phyloP scores from a whole-genome alignment of 768 basidiomycete genomes.

The Boletus rufocinnamomeus region DNA sequence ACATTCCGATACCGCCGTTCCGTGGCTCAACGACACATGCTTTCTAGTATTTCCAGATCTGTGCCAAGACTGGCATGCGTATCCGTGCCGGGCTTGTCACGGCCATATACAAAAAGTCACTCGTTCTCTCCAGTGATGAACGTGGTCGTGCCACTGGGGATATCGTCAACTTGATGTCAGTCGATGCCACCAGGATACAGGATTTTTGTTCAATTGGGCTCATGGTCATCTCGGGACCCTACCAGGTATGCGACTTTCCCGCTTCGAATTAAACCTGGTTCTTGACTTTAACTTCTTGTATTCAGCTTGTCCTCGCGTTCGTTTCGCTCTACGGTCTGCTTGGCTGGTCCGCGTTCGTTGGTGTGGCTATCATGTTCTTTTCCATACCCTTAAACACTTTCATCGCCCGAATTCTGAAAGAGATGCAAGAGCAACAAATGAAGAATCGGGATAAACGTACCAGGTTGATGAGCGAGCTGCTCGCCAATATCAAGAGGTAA shows the following conservation, averaged over 20 bases:
- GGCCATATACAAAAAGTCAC: slow-evolving; percentile 80
- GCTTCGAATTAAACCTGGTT: background rate
- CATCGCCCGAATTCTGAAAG: slow-evolving; percentile 45
- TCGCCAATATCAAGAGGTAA: slow-evolving; percentile 80
- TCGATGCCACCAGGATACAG: too few species aligned
- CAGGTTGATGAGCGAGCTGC: slow-evolving; percentile 82
- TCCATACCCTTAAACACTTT: slow-evolving; percentile 72
- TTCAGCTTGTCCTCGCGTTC: slow-evolving; percentile 75
- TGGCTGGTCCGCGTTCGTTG: slow-evolving; percentile 88
- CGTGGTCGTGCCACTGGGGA: too few species aligned
- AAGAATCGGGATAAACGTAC: slow-evolving; percentile 60
- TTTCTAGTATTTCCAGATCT: slow-evolving; percentile 78
- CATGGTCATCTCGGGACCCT: too few species aligned
- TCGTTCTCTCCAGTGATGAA: slow-evolving; percentile 31
- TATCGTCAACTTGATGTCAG: too few species aligned
- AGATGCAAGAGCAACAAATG: too few species aligned
- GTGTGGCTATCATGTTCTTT: slow-evolving; percentile 80
- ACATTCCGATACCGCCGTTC: background rate
- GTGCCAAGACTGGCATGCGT: slow-evolving; percentile 88
- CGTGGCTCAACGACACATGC: background rate
- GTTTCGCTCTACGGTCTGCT: slow-evolving; percentile 84
- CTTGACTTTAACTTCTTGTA: background rate
- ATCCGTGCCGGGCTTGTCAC: slow-evolving; percentile 85
- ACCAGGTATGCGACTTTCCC: slow-evolving; percentile 56
- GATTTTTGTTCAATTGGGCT: too few species aligned